These are phyloP conservation scores for Daldinia bambusicola DNA, from an alignment of 495 filamentous ascomycete species.

Conservation along the genomic window DNA sequence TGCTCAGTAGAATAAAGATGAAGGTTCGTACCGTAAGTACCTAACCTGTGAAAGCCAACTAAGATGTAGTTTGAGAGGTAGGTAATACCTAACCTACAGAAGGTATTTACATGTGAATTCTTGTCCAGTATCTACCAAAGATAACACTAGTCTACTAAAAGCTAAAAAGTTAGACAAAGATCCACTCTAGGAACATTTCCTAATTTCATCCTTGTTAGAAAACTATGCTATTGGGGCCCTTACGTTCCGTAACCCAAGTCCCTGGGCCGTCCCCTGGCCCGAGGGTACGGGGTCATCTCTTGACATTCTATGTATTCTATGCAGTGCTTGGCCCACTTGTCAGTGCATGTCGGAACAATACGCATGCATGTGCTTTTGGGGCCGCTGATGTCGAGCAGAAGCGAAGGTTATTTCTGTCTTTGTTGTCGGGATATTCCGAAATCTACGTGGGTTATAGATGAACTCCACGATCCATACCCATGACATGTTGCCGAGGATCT, in stretches of 20 bases:
- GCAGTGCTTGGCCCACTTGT: background rate
- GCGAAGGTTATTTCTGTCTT: background rate
- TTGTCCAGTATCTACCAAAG: background rate
- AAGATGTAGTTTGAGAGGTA: background rate
- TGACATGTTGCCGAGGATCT: background rate
- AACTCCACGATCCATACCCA: background rate
- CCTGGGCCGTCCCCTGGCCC: slow-evolving; percentile 1
- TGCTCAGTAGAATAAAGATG: background rate
- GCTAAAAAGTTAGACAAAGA: background rate
- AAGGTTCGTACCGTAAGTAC: background rate
- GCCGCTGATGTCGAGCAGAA: background rate
- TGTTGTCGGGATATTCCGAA: background rate
- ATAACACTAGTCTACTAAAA: background rate
- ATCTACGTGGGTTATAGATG: background rate
- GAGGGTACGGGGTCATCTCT: background rate
- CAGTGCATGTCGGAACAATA: background rate
- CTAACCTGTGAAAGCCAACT: too few relatives aligned
- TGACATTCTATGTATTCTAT: background rate
- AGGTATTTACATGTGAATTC: background rate
- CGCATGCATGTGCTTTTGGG: background rate
- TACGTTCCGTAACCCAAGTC: slow-evolving; percentile 9
- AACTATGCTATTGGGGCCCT: background rate
- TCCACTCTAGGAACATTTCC: background rate
- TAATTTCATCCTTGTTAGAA: slow-evolving; percentile 8
- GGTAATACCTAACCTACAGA: too few relatives aligned